Evolutionary conservation across 345 rosid genomes (phyloP), one percentile per base, ranked within the genome.

Genomic region (Syzygium grande): DNA sequence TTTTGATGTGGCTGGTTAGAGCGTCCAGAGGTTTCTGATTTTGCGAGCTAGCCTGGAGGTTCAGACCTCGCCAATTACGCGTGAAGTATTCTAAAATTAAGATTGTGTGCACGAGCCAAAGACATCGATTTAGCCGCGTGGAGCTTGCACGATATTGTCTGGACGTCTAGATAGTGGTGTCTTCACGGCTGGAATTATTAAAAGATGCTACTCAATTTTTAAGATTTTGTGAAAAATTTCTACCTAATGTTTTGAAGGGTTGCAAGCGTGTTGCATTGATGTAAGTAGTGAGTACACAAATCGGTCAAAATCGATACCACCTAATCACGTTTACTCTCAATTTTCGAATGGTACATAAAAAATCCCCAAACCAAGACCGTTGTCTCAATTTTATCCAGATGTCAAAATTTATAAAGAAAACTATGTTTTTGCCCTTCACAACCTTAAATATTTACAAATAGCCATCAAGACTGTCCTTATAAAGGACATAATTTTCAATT

Each of bases 341-440:
- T 8, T 29, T 30, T 29, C 78, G 15, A 65, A 41, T 16, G 41
- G 3, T 29, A 29, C 38, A 65, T 15, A 29, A 30, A 63, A 65
- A 7, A 7, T 58, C 41, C 77, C 10, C 4, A 15, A 65, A 63
- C 1, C 3, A 0, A 8, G 4, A 7, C 0, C 4, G 2, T 0
- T 0, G 22, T 65, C 21, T 65, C 78, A 65, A 8, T 65, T 65
- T 29, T 29, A 61, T n/a, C 73, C 14, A 4, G 11, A 7, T 0
- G 0, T 17, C 46, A 68, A 34, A 68, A 9, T 68, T 34, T 34
- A 68, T 19, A 34, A 2, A 9, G 10, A 30, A 30, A 17, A 34
- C 12, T 4, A 34, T 34, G 22, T 23, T 23, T 56, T 56, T 22
- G 27, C 27, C n/a, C 11, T 21, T 56, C n/a, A 23, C 25, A 56